Conservation (phyloP, 768 basidiomycete genomes). For the Xanthoconium purpureum region DNA sequence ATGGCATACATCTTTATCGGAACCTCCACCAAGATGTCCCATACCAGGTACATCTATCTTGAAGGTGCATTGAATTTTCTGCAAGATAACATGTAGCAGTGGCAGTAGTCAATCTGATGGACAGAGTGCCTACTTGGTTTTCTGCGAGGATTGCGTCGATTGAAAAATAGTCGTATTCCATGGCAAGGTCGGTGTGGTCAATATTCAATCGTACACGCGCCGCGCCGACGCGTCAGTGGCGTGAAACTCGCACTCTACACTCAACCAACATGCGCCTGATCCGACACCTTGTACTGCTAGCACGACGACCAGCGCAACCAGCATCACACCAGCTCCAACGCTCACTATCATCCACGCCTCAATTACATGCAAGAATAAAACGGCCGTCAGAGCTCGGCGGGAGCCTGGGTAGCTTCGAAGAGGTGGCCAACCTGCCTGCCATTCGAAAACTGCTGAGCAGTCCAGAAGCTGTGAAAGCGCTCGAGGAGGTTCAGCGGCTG, state of each 20-base stretch:
- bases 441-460: constrained; percentile 48
- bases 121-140: constrained; percentile 59
- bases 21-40: constrained; percentile 86
- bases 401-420: constrained; percentile 42
- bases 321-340: constrained; percentile 17
- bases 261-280: constrained; percentile 21
- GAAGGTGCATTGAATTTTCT: constrained; percentile 96
- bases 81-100: not conserved
- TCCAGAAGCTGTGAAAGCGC: constrained; percentile 48
- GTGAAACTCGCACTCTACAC: constrained; percentile 2
- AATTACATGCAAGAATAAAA: constrained; percentile 28
- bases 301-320: constrained; percentile 17
- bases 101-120: not conserved
- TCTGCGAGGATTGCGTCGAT: constrained; percentile 89
- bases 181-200: constrained; percentile 26
- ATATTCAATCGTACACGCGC: not conserved
- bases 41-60: constrained; percentile 79
- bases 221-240: constrained; percentile 22
- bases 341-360: constrained; percentile 30
- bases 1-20: constrained; percentile 78
- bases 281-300: constrained; percentile 13
- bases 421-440: constrained; percentile 37
- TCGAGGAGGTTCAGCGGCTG: constrained; percentile 42
- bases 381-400: constrained; percentile 30
- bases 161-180: constrained; percentile 93